Evolutionary conservation across 768 basidiomycete genomes (phyloP).

Genomic region (Paxillus ammoniavirescens): DNA sequence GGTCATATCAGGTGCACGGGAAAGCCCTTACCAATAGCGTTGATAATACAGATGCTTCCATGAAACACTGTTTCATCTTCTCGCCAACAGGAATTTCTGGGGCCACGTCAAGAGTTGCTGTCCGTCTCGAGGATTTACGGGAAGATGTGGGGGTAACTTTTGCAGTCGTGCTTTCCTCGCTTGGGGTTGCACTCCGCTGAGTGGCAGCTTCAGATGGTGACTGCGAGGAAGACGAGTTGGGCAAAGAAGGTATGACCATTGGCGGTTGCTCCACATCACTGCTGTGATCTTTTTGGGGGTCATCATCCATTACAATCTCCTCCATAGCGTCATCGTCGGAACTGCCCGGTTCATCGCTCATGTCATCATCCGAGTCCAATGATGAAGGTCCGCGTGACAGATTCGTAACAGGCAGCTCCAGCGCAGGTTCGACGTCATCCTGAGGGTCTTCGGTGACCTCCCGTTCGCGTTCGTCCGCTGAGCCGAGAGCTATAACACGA

Average conservation of each 20-base stretch:
- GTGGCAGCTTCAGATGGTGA: constrained; percentile 28
- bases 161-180: constrained; percentile 27
- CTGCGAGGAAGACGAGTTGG: constrained; percentile 30
- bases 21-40: constrained; percentile 67
- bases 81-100: constrained; percentile 67
- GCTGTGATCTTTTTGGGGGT: constrained; percentile 38
- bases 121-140: constrained; percentile 54
- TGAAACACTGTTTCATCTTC: constrained; percentile 72
- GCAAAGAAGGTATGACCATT: constrained; percentile 28
- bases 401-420: constrained; percentile 66
- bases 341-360: constrained; percentile 70
- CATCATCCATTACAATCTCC: constrained; percentile 76
- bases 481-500: constrained; percentile 70
- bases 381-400: constrained; percentile 50
- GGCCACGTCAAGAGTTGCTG: constrained; percentile 32
- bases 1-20: neutral
- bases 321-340: constrained; percentile 83
- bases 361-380: constrained; percentile 74
- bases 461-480: constrained; percentile 50
- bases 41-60: constrained; percentile 70
- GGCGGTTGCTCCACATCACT: constrained; percentile 31
- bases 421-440: constrained; percentile 57
- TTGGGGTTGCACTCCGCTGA: constrained; percentile 27
- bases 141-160: constrained; percentile 44
- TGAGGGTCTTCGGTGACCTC: constrained; percentile 58